Evolutionary conservation across 2,329 filamentous ascomycete genomes (phyloP).

Genomic region (Sporothrix brunneoviolacea): DNA sequence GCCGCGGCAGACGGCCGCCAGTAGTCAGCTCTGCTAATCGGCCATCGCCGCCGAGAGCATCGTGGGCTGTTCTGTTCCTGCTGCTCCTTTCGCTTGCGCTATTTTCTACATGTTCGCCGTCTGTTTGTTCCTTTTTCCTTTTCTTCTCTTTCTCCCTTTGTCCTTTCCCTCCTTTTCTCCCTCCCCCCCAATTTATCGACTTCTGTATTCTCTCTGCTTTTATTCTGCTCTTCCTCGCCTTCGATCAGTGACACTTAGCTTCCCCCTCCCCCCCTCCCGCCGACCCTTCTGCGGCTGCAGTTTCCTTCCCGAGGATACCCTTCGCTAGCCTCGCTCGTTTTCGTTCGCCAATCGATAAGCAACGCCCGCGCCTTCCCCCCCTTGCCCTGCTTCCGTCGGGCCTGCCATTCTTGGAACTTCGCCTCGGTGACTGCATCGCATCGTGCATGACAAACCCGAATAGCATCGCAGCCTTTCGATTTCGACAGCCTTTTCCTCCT

Average conservation of each 20-base stretch:
- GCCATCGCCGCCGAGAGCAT: too few relatives aligned
- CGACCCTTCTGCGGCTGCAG: slow-evolving; percentile 1
- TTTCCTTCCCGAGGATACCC: slow-evolving; percentile 12
- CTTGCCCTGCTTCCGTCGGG: background rate
- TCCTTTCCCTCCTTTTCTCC: background rate
- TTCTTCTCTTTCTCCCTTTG: background rate
- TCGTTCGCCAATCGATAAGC: slow-evolving; percentile 10
- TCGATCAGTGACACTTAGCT: too few relatives aligned
- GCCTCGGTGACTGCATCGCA: too few relatives aligned
- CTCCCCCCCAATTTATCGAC: too few relatives aligned
- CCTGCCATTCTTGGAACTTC: slow-evolving; percentile 9
- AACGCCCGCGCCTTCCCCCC: background rate
- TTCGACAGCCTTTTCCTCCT: background rate
- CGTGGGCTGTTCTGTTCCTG: too few relatives aligned
- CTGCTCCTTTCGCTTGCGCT: too few relatives aligned
- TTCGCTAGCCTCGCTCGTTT: slow-evolving; percentile 1
- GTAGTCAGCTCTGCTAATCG: too few relatives aligned
- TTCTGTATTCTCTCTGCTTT: background rate
- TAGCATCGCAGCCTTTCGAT: background rate
- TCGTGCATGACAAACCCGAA: slow-evolving; percentile 5
- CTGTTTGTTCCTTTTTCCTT: background rate
- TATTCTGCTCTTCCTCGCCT: background rate
- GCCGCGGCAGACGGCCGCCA: too few relatives aligned
- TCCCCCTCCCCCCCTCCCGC: too few relatives aligned
- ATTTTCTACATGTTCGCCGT: too few relatives aligned